These are phyloP conservation scores for Dissoconium aciculare DNA, from an alignment of 2,329 filamentous ascomycete genomes.

Conservation along the genomic window DNA sequence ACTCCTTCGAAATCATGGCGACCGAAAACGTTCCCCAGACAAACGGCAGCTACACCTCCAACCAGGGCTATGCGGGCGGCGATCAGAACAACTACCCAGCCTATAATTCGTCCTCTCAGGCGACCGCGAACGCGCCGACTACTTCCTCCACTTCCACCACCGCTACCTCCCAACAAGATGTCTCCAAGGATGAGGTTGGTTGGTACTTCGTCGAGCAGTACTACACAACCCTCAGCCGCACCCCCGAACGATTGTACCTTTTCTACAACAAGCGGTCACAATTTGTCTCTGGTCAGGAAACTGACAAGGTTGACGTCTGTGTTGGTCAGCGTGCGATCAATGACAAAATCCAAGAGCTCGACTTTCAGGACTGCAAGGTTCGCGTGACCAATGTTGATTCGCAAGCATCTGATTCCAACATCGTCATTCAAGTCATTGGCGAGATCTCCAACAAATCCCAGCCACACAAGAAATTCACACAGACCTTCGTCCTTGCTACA, in stretches of 20 bases:
- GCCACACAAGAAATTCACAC: slow-evolving; percentile 88
- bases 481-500: slow-evolving; percentile 92
- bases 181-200: slow-evolving; percentile 82
- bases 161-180: slow-evolving; percentile 23
- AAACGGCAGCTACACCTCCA: too few relatives aligned
- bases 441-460: slow-evolving; percentile 90
- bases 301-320: slow-evolving; percentile 71
- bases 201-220: slow-evolving; percentile 99
- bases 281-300: slow-evolving; percentile 83
- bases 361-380: slow-evolving; percentile 96
- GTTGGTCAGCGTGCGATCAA: slow-evolving; percentile 82
- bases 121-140: too few relatives aligned
- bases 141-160: slow-evolving; percentile 9
- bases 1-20: too few relatives aligned
- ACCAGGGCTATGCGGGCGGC: too few relatives aligned
- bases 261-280: slow-evolving; percentile 96
- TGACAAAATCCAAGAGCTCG: slow-evolving; percentile 81
- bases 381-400: slow-evolving; percentile 96
- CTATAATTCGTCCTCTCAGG: too few relatives aligned
- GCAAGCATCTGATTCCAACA: slow-evolving; percentile 81
- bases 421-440: slow-evolving; percentile 94
- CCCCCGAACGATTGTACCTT: slow-evolving; percentile 82
- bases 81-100: too few relatives aligned
- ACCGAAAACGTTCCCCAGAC: too few relatives aligned
- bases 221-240: slow-evolving; percentile 93